Base-by-base conservation (phyloP, 2,329 filamentous ascomycete species). In the Penicillium sclerotiorum region DNA sequence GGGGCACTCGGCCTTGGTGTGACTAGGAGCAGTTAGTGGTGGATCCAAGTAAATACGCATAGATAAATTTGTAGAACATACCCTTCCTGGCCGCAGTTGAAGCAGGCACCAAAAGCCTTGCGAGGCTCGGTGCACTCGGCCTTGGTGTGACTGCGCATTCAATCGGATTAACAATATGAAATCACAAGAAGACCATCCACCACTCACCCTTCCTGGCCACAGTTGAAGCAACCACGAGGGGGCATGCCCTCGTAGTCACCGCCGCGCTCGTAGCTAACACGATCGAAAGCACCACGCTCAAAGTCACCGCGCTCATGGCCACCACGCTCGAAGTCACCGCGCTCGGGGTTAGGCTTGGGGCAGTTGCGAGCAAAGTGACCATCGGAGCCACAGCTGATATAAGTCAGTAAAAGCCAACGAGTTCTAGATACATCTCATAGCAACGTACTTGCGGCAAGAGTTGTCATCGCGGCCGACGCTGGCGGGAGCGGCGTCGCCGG, bases 321-420 rank as follows among this genome's bases (percentile, higher is more conserved):
- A 23, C 11, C 27, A n/a, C n/a, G 39, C 1, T 35, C 22, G 8
- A 5, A 18, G 27, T 41, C 60, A 51, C n/a, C n/a, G n/a, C n/a
- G n/a, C n/a, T n/a, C n/a, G n/a, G n/a, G 3, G 25, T 8, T 28
- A 28, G 25, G 6, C 6, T 21, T 70, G 3, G 74, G 68, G 47
- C 76, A 79, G 13, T 77, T 72, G 15, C 70, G 69, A 28, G 67
- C 65, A 48, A 72, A 73, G 53, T 74, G 71, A 25, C 64, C 68
- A 40, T 62, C 52, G 13, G 58, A 55, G 47, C 70, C 69, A 50
- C 71, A 74, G 49, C 69, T 72, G 25, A 36, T 42, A 11, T 40
- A 23, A 25, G 28, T 61, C 47, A 62, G 50, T 41, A 43, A 27
- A n/a, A 18, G n/a, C 11, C 15, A 28, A 9, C 9, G 6, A 28